Evolutionary conservation across 192 early-diverging fungal genomes (phyloP), one percentile per base, ranked within the genome.

Genomic region (Phycomyces nitens): DNA sequence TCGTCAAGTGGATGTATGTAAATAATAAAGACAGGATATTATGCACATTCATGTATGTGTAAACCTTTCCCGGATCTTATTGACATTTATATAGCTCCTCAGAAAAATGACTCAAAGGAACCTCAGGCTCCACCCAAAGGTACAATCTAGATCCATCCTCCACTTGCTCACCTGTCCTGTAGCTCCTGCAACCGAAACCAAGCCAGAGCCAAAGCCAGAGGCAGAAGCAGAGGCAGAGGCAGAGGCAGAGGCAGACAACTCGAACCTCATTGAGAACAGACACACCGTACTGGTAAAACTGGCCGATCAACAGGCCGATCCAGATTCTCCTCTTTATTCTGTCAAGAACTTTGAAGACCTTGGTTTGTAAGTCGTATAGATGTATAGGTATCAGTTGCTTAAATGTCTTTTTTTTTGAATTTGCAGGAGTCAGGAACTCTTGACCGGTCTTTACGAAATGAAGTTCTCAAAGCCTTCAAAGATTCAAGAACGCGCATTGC

Each of bases 361-460:
- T 27, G 86, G 87, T 4, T 72, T 93, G 80, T 85, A 78, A 57
- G 72, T 64, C 7, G 24, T 44, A 43, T n/a, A 15, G 22, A 51
- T n/a, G 3, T 29, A 50, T 47, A 44, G 18, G 15, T 0, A 69
- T 10, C 9, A 41, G 44, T 11, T 21, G n/a, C 23, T 5, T 18
- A 38, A 2, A 43, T n/a, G n/a, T n/a, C n/a, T 10, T 4, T 44
- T 18, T 15, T 7, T 10, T 63, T 18, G 18, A n/a, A 1, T 74
- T 53, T 83, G 43, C 77, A 94, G 82, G 77, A 66, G 82, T 60
- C 80, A 77, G 39, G 86, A 97, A 27, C 72, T 99, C 43, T 80
- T 97, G 55, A 94, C 96, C 73, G 95, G 95, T 51, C 54, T 99
- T 24, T 99, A 97, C 82, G 88, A 80, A 62, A 94, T 95, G 94